Evolutionary conservation across 2,329 filamentous ascomycete genomes (phyloP).

Genomic region (Talaromyces pinophilus): DNA sequence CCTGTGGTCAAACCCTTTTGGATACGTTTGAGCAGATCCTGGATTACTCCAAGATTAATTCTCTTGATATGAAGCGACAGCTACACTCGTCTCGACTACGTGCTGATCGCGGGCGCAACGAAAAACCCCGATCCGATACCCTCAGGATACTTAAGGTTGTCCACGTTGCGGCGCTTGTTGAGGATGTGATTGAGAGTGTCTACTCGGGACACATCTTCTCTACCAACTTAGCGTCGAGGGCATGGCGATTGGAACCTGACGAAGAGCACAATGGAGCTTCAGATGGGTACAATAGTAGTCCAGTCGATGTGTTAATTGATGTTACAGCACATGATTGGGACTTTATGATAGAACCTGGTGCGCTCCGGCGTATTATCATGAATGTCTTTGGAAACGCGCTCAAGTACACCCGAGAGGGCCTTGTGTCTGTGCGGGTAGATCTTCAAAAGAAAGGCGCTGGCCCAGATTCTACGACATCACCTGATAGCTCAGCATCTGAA

Average conservation of each 20-base stretch:
- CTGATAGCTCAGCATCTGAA: not conserved
- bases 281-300: not conserved
- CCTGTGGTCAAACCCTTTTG: conserved; percentile 51
- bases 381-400: conserved; percentile 49
- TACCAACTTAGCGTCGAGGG: conserved; percentile 3
- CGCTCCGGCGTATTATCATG: conserved; percentile 50
- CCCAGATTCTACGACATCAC: not conserved
- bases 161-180: conserved; percentile 45
- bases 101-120: not conserved
- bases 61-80: conserved; percentile 32
- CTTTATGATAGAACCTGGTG: conserved; percentile 49
- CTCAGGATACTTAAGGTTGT: conserved; percentile 23
- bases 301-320: not conserved
- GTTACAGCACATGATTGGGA: conserved; percentile 39
- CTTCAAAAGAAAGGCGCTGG: conserved; percentile 28
- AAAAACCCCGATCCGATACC: not conserved
- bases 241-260: conserved; percentile 4
- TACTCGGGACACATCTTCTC: conserved; percentile 44
- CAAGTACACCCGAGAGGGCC: conserved; percentile 32
- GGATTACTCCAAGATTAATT: conserved; percentile 51
- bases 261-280: not conserved
- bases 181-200: conserved; percentile 54
- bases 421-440: conserved; percentile 38
- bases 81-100: conserved; percentile 5
- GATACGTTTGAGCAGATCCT: conserved; percentile 47